Evolutionary conservation across 1,139 yeast genomes (phyloP).

Genomic region (Hansenula anomala): DNA sequence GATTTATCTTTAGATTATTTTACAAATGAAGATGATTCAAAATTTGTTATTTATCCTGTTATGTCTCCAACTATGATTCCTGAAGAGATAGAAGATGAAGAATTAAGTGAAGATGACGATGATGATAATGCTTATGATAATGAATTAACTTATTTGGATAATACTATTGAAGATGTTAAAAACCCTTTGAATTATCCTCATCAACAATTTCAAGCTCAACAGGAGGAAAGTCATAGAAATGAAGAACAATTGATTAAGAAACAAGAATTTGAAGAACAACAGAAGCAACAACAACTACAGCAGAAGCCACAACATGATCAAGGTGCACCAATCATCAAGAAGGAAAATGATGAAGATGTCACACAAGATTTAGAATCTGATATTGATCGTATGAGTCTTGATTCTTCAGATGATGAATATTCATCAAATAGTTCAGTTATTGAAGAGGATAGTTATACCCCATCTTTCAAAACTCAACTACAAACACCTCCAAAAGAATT

Average conservation of each 20-base stretch:
- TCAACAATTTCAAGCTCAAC: slow-evolving; percentile 6
- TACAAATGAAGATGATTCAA: slow-evolving; percentile 17
- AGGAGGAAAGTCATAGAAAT: slow-evolving; percentile 5
- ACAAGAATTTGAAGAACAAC: background rate
- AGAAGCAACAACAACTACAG: background rate
- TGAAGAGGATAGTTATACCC: slow-evolving; percentile 15
- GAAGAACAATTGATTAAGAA: slow-evolving; percentile 1
- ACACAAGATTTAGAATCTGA: slow-evolving; percentile 19
- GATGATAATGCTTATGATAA: slow-evolving; percentile 25
- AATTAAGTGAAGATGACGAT: slow-evolving; percentile 24
- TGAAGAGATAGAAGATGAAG: slow-evolving; percentile 31
- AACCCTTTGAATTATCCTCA: slow-evolving; percentile 3
- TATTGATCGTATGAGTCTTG: slow-evolving; percentile 21
- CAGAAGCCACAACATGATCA: background rate
- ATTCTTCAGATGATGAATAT: slow-evolving; percentile 16
- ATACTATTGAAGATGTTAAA: slow-evolving; percentile 9
- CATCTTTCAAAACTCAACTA: slow-evolving; percentile 4
- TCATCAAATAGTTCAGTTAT: slow-evolving; percentile 18
- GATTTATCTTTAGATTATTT: slow-evolving; percentile 21
- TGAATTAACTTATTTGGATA: slow-evolving; percentile 17
- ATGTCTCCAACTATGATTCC: slow-evolving; percentile 18
- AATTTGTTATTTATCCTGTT: slow-evolving; percentile 16
- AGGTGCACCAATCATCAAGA: background rate
- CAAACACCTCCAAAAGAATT: slow-evolving; percentile 2
- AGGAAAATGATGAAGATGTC: slow-evolving; percentile 12